Percentiles rank a stretch among this genome's conserved stretches.
These are phyloP conservation scores for Pholiota conissans DNA, from an alignment of 768 basidiomycete species.

Conservation along the genomic window DNA sequence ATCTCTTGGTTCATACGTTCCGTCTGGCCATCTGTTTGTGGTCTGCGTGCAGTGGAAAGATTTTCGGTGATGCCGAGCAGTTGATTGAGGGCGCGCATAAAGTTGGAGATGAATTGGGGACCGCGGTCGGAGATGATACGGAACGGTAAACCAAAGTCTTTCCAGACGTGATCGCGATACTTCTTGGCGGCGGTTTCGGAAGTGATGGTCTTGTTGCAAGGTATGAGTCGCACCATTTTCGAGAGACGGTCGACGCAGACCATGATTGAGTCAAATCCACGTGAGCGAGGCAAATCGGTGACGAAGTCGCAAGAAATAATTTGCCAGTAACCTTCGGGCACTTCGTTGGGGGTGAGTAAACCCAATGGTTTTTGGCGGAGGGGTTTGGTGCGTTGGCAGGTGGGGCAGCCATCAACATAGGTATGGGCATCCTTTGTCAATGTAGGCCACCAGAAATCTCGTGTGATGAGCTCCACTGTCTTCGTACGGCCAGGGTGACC, in stretches of 20 bases:
- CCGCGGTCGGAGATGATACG: slow-evolving; percentile 29
- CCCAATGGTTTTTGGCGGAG: slow-evolving; percentile 26
- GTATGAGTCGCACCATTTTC: slow-evolving; percentile 22
- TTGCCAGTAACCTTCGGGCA: slow-evolving; percentile 27
- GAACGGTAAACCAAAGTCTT: slow-evolving; percentile 24
- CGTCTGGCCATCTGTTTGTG: slow-evolving; percentile 30
- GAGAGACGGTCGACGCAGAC: slow-evolving; percentile 25
- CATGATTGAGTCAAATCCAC: slow-evolving; percentile 34
- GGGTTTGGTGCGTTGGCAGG: slow-evolving; percentile 31
- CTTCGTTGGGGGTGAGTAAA: slow-evolving; percentile 17
- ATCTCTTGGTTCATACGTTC: slow-evolving; percentile 30
- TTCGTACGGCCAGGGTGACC: slow-evolving; percentile 36
- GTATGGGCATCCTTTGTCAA: slow-evolving; percentile 14
- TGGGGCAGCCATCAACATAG: slow-evolving; percentile 28
- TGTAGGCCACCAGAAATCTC: slow-evolving; percentile 26
- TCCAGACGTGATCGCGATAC: slow-evolving; percentile 22
- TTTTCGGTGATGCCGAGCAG: slow-evolving; percentile 31
- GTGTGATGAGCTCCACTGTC: slow-evolving; percentile 26
- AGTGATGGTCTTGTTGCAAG: slow-evolving; percentile 16
- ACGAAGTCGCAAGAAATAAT: slow-evolving; percentile 38
- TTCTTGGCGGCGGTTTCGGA: slow-evolving; percentile 17
- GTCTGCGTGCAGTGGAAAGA: slow-evolving; percentile 43
- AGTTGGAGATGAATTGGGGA: slow-evolving; percentile 28
- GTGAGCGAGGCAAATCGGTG: slow-evolving; percentile 26
- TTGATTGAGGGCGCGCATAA: slow-evolving; percentile 29